Conservation (phyloP, 352 stramenopile genomes). For the Phytophthora palmivora region DNA sequence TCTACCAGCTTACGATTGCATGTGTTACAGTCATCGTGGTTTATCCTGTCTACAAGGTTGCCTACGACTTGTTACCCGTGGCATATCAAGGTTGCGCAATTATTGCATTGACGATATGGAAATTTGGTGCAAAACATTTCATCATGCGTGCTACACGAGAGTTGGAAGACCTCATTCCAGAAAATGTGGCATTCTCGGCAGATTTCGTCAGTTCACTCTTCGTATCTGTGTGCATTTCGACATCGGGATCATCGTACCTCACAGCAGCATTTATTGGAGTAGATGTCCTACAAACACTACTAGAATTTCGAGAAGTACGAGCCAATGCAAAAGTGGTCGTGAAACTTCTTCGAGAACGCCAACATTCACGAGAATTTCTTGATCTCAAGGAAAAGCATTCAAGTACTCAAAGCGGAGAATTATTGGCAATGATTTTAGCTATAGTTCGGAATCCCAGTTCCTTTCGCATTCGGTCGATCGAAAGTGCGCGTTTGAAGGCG, state of each 20-base stretch:
- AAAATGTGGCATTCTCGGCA: neutral
- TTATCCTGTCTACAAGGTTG: neutral
- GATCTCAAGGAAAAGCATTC: too few relatives aligned
- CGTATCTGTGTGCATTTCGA: slow-evolving; percentile 29
- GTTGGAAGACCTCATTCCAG: slow-evolving; percentile 6
- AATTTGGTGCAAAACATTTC: slow-evolving; percentile 7
- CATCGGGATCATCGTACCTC: slow-evolving; percentile 11
- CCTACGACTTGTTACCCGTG: neutral
- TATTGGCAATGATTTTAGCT: too few relatives aligned
- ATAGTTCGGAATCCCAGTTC: too few relatives aligned
- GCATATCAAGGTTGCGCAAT: slow-evolving; percentile 2
- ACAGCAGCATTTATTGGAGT: slow-evolving; percentile 10
- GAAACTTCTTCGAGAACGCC: too few relatives aligned
- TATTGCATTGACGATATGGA: slow-evolving; percentile 13
- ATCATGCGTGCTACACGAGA: neutral
- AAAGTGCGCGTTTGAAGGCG: too few relatives aligned
- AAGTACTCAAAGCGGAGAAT: too few relatives aligned
- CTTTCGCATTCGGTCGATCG: too few relatives aligned
- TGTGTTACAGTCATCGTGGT: neutral
- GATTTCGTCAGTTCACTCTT: slow-evolving; percentile 24
- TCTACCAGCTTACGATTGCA: neutral
- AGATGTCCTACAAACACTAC: slow-evolving; percentile 9
- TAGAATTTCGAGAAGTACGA: slow-evolving; percentile 15
- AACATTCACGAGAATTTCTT: too few relatives aligned
- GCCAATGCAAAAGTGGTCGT: too few relatives aligned